Percentiles rank a stretch among this genome's conserved stretches.
Evolutionary conservation across 208 protist genomes (phyloP).

Genomic region (Trypanosoma lewisi): DNA sequence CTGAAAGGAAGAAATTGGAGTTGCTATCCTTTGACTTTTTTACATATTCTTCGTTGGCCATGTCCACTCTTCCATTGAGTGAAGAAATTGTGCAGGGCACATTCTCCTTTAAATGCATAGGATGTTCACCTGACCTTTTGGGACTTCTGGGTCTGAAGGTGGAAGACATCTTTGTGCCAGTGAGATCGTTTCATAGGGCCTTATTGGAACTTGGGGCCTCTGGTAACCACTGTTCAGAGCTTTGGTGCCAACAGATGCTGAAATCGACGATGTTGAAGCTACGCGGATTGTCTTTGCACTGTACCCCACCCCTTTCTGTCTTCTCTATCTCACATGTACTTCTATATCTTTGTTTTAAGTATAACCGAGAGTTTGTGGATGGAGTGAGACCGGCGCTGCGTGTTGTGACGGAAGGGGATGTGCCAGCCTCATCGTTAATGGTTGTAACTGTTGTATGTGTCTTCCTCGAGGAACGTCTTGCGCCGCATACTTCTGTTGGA

Average conservation of each 20-base stretch:
- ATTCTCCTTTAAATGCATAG: slow-evolving; percentile 25
- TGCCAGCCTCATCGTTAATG: slow-evolving; percentile 50
- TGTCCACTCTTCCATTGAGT: slow-evolving; percentile 17
- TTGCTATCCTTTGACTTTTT: slow-evolving; percentile 22
- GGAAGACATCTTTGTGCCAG: slow-evolving; percentile 16
- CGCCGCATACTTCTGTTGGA: slow-evolving; percentile 58
- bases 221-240: slow-evolving; percentile 31
- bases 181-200: slow-evolving; percentile 38
- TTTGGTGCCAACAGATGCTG: slow-evolving; percentile 59
- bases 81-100: slow-evolving; percentile 12
- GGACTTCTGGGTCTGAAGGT: slow-evolving; percentile 12
- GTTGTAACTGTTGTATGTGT: slow-evolving; percentile 45
- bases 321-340: slow-evolving; percentile 24
- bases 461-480: slow-evolving; percentile 34
- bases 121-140: slow-evolving; percentile 20
- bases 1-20: neutral
- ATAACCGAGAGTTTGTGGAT: slow-evolving; percentile 79
- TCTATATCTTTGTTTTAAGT: slow-evolving; percentile 56
- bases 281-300: slow-evolving; percentile 19
- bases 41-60: slow-evolving; percentile 14
- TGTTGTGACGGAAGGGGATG: slow-evolving; percentile 68
- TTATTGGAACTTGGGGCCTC: slow-evolving; percentile 47
- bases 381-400: slow-evolving; percentile 61
- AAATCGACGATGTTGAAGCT: slow-evolving; percentile 40
- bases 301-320: slow-evolving; percentile 10